Percentiles rank a stretch among this genome's conserved stretches.
Evolutionary conservation across 805 yeast species (phyloP).

Genomic region (Saccharomycopsis sp.): DNA sequence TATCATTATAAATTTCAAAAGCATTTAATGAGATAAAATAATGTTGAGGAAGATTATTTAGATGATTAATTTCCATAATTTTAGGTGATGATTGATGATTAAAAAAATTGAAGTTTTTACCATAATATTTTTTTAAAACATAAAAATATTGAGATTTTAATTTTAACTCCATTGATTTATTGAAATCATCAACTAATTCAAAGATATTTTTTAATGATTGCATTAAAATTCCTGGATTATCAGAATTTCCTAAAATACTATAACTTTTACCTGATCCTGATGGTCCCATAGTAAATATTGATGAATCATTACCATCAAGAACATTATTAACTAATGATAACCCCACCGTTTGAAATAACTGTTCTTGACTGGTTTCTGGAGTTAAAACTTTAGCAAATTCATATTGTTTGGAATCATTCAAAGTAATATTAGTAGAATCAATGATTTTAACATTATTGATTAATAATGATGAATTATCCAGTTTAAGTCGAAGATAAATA

Average conservation of each 20-base stretch:
- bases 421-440: no score
- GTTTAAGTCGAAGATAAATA: no score
- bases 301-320: constrained; percentile 26
- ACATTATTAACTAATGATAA: constrained; percentile 11
- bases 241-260: constrained; percentile 28
- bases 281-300: constrained; percentile 42
- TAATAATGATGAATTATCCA: no score
- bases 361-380: no score
- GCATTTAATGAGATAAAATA: constrained; percentile 35
- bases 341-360: constrained; percentile 25
- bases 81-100: no score
- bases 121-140: constrained; percentile 10
- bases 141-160: no score
- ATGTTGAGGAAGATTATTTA: no score
- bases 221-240: constrained; percentile 30
- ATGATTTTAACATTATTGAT: no score
- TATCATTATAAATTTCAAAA: constrained; percentile 43
- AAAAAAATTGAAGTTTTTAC: no score
- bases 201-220: constrained; percentile 26
- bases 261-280: constrained; percentile 42
- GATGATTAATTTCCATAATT: no score
- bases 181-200: constrained; percentile 6
- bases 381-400: no score
- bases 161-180: not conserved
- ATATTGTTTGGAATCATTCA: no score